Percentiles rank a stretch among this genome's conserved stretches.
These are phyloP conservation scores for Lichtheimia corymbifera DNA, from an alignment of 371 early-diverging fungal species.

Conservation along the genomic window DNA sequence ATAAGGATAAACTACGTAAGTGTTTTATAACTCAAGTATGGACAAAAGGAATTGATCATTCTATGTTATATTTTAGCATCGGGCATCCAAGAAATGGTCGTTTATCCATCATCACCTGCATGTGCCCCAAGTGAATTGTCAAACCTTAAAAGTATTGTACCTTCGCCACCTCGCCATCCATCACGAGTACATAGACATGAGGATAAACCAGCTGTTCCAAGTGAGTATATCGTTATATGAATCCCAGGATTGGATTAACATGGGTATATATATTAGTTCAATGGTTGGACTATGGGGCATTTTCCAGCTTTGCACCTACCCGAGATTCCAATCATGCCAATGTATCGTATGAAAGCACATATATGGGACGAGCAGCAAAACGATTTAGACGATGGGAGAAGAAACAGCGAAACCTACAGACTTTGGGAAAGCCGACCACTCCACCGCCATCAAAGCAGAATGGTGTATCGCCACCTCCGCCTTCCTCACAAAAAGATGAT, in stretches of 20 bases:
- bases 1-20: conserved; percentile 25
- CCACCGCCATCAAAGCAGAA: neutral
- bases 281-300: conserved; percentile 55
- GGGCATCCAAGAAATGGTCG: conserved; percentile 33
- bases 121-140: conserved; percentile 19
- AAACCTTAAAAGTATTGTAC: conserved; percentile 28
- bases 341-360: conserved; percentile 44
- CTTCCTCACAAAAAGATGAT: neutral
- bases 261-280: conserved; percentile 25
- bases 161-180: conserved; percentile 33
- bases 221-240: conserved; percentile 17
- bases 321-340: conserved; percentile 50
- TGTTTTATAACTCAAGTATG: neutral
- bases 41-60: neutral
- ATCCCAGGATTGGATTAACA: neutral
- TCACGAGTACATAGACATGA: conserved; percentile 32
- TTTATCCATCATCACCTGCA: conserved; percentile 31
- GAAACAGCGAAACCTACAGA: conserved; percentile 21
- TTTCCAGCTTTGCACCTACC: conserved; percentile 52
- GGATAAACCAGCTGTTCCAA: conserved; percentile 38
- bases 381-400: conserved; percentile 27
- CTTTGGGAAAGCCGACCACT: conserved; percentile 3
- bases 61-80: conserved; percentile 16
- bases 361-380: conserved; percentile 43
- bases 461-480: neutral